Evolutionary conservation across 1,139 yeast species (phyloP), one percentile per base, ranked within the genome.

Genomic region (Sugiyamaella xylanicola): DNA sequence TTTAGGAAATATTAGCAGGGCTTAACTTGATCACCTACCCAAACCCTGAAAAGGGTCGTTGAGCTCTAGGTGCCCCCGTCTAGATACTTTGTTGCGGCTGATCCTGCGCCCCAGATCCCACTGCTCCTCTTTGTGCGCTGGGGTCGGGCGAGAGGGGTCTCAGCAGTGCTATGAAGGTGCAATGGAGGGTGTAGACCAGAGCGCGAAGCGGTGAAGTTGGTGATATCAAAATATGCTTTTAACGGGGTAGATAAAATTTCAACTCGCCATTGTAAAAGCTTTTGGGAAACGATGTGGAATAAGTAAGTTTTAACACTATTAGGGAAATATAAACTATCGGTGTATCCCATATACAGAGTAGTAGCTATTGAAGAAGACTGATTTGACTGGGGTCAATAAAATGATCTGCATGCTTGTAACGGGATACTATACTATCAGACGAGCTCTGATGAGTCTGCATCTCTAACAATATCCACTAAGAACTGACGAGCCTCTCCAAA

Each of bases 1-100:
- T 25, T 48, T 27, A 27, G 52, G 46, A 15, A 48, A 48, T 32
- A 4, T 13, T 4, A 2, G 2, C 32, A 44, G 50, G 50, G 41
- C 49, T 20, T 15, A 15, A n/a, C n/a, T n/a, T n/a, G n/a, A n/a
- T n/a, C 37, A n/a, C 8, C 5, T n/a, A 32, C 37, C 37, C 37
- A 4, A 47, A 37, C 50, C 50, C 50, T 47, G 16, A 8, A 32
- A 15, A 25, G 32, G 32, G 11, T 5, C 11, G 5, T 11, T 7
- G 32, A 11, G 37, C 13, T 15, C 37, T 8, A 4, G 15, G 37
- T 32, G 43, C 43, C 43, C 16, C 43, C 43, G 43, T n/a, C n/a
- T n/a, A n/a, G n/a, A n/a, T n/a, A n/a, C n/a, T n/a, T n/a, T n/a
- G n/a, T n/a, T n/a, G 43, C n/a, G 43, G 43, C 43, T 16, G 25